Conservation (phyloP, 139 green algal species). For the Micractinium sp. region DNA sequence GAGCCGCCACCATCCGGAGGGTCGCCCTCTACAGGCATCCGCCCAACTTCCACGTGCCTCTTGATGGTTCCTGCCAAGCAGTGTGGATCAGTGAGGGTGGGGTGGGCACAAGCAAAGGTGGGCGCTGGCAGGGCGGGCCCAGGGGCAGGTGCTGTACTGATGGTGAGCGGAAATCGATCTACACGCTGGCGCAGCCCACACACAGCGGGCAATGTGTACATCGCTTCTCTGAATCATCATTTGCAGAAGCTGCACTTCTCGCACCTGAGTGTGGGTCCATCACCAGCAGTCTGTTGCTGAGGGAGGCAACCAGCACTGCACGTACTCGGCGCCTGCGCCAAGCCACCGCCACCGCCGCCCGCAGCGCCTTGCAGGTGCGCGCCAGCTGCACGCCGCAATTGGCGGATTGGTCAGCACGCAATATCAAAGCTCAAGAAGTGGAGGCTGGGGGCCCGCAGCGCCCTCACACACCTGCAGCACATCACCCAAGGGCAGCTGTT, state of each 20-base stretch:
- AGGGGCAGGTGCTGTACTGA: background rate
- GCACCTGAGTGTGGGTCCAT: background rate
- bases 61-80: too few species aligned
- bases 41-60: too few species aligned
- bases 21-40: too few species aligned
- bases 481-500: background rate
- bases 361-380: background rate
- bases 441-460: background rate
- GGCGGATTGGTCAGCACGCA: background rate
- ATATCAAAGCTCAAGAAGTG: background rate
- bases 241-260: too few species aligned
- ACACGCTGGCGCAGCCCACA: background rate
- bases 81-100: too few species aligned
- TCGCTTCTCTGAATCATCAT: too few species aligned
- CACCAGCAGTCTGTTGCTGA: background rate
- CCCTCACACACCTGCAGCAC: background rate
- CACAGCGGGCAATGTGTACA: too few species aligned
- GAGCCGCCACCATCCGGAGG: background rate
- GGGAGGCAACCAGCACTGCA: background rate
- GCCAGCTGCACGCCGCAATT: conserved; percentile 1
- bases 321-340: background rate
- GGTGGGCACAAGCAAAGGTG: too few species aligned
- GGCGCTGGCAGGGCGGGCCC: background rate
- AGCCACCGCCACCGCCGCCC: background rate
- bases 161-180: background rate